These are phyloP conservation scores for Colletotrichum tabaci DNA, from an alignment of 2,329 filamentous ascomycete genomes.

Conservation along the genomic window DNA sequence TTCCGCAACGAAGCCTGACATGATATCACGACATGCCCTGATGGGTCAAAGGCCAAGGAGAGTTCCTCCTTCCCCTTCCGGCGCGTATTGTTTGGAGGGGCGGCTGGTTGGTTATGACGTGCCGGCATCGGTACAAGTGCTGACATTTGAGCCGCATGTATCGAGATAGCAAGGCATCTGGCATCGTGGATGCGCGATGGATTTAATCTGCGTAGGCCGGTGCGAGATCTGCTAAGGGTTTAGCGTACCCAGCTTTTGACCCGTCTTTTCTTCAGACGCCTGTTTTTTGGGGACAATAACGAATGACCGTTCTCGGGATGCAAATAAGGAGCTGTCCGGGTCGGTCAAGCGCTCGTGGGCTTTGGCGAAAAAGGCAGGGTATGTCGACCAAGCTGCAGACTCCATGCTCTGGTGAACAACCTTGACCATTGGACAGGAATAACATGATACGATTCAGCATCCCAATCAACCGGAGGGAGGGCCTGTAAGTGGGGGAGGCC, in stretches of 20 bases:
- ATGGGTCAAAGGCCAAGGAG: not conserved
- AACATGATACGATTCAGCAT: slow-evolving; percentile 41
- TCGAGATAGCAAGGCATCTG: slow-evolving; percentile 10
- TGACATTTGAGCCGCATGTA: slow-evolving; percentile 28
- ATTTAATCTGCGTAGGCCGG: slow-evolving; percentile 16
- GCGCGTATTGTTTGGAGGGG: not conserved
- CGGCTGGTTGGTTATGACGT: slow-evolving; percentile 7
- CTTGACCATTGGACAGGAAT: slow-evolving; percentile 18
- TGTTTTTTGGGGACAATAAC: not conserved
- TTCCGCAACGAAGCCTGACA: not conserved
- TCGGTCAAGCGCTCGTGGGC: not conserved
- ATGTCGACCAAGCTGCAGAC: slow-evolving; percentile 2
- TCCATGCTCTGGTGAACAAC: slow-evolving; percentile 1
- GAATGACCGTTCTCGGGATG: slow-evolving; percentile 11
- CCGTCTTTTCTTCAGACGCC: slow-evolving; percentile 6
- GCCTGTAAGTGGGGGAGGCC: slow-evolving; percentile 24
- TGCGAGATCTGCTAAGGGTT: slow-evolving; percentile 17
- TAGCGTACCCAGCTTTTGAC: slow-evolving; percentile 15
- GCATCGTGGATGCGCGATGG: slow-evolving; percentile 8
- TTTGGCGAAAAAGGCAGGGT: slow-evolving; percentile 5
- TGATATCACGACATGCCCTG: not conserved
- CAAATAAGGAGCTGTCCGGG: slow-evolving; percentile 9
- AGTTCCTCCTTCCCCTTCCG: not conserved
- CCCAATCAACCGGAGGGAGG: slow-evolving; percentile 37
- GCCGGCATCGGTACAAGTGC: slow-evolving; percentile 4